Conservation (phyloP, 495 filamentous ascomycete species). For the Hyaloscypha hepaticicola region DNA sequence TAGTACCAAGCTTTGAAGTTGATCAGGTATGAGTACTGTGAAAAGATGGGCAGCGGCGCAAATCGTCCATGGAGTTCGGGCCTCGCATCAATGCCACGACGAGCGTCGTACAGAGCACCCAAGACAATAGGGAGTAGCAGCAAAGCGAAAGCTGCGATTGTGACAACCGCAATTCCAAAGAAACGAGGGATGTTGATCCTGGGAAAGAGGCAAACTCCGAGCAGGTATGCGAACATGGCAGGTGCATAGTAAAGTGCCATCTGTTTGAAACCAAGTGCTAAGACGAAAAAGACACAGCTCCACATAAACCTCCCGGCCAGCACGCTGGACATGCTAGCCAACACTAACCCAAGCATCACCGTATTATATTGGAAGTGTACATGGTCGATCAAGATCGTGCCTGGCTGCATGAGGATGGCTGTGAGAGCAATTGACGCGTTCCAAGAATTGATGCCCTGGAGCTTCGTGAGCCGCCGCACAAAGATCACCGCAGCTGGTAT, state of each 20-base stretch:
- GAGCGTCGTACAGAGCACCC: slow-evolving; percentile 60
- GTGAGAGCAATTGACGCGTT: slow-evolving; percentile 79
- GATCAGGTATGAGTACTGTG: slow-evolving; percentile 55
- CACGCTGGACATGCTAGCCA: slow-evolving; percentile 85
- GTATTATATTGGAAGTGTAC: slow-evolving; percentile 99
- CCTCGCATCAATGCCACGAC: slow-evolving; percentile 49
- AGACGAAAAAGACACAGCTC: slow-evolving; percentile 92
- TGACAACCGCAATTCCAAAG: slow-evolving; percentile 69
- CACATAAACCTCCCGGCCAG: slow-evolving; percentile 81
- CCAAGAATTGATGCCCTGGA: slow-evolving; percentile 70
- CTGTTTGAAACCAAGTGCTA: slow-evolving; percentile 91
- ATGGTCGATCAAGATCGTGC: slow-evolving; percentile 89
- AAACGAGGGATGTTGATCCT: slow-evolving; percentile 67
- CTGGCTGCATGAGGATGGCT: slow-evolving; percentile 90
- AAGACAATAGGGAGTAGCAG: slow-evolving; percentile 72
- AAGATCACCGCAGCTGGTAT: slow-evolving; percentile 84
- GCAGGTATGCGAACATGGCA: slow-evolving; percentile 84
- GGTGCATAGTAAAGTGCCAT: slow-evolving; percentile 98
- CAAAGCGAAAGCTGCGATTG: slow-evolving; percentile 68
- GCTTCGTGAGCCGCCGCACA: slow-evolving; percentile 70
- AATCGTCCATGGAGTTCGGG: slow-evolving; percentile 48
- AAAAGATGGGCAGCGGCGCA: slow-evolving; percentile 57
- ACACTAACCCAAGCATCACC: slow-evolving; percentile 89
- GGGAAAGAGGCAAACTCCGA: slow-evolving; percentile 81
- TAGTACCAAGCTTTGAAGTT: slow-evolving; percentile 67